A percentile compares a stretch with the other conserved stretches of the same genome.
Conservation (phyloP, 805 yeast species). For the Saccharomycopsis microspora region DNA sequence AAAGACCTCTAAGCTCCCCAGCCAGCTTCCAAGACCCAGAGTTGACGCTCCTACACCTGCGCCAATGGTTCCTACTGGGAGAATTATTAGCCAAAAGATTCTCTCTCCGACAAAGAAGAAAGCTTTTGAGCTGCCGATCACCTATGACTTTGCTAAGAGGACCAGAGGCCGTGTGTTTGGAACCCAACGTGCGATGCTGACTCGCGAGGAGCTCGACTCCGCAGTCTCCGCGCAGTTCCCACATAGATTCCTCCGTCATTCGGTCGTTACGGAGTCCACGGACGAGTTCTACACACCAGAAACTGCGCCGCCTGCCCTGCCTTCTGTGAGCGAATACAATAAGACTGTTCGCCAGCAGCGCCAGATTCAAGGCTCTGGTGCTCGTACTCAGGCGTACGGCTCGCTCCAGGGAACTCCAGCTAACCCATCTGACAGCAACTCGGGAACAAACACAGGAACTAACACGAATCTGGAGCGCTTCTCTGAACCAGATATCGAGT, state of each 20-base stretch:
- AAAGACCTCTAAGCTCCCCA: background rate
- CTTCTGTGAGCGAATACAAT: too few species aligned
- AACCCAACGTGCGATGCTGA: background rate
- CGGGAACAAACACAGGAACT: too few species aligned
- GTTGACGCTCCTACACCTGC: background rate
- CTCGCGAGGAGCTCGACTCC: background rate
- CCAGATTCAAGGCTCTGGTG: too few species aligned
- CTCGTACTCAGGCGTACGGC: too few species aligned
- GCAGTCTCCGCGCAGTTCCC: background rate
- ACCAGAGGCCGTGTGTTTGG: background rate
- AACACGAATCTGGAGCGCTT: too few species aligned
- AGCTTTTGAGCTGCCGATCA: slow-evolving; percentile 7
- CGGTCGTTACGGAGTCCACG: slow-evolving; percentile 1
- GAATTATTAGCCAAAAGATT: background rate
- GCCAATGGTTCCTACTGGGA: slow-evolving; percentile 1
- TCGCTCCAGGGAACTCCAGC: too few species aligned
- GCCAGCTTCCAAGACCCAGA: background rate
- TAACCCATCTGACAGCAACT: too few species aligned
- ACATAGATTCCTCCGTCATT: slow-evolving; percentile 3
- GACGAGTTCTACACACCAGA: too few species aligned
- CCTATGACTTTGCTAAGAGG: slow-evolving; percentile 7
- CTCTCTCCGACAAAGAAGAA: background rate
- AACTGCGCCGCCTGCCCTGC: too few species aligned
- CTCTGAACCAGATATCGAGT: slow-evolving; percentile 7
- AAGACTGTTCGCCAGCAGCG: too few species aligned